Conservation (phyloP, 2,329 filamentous ascomycete genomes). For the Periconia digitata region DNA sequence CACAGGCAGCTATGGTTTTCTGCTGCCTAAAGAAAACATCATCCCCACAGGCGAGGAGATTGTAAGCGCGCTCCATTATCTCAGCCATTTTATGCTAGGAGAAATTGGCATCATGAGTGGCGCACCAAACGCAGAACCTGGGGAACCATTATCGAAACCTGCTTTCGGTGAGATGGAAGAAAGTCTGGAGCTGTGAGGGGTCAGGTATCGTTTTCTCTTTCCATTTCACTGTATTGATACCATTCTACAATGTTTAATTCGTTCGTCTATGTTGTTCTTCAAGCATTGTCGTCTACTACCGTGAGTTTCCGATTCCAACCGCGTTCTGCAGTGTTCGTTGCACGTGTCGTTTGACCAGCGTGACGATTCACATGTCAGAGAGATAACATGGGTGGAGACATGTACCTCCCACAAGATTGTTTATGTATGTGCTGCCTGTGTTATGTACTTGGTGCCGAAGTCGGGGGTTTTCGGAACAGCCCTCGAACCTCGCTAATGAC, state of each 20-base stretch:
- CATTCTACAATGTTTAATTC: conserved; percentile 1
- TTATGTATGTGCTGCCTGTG: too few relatives aligned
- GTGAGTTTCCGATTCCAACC: too few relatives aligned
- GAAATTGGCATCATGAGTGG: conserved; percentile 34
- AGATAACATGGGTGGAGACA: too few relatives aligned
- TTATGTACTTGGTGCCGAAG: too few relatives aligned
- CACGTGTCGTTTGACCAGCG: too few relatives aligned
- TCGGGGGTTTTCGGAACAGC: not conserved
- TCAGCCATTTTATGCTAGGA: conserved; percentile 74
- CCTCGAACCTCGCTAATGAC: not conserved
- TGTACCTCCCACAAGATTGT: too few relatives aligned
- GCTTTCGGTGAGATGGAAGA: not conserved
- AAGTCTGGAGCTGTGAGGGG: conserved; percentile 5
- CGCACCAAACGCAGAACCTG: conserved; percentile 2
- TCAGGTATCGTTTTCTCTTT: not conserved
- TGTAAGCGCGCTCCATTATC: conserved; percentile 78
- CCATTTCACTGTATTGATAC: conserved; percentile 9
- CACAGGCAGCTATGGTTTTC: conserved; percentile 90
- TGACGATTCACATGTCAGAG: too few relatives aligned
- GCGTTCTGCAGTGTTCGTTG: too few relatives aligned
- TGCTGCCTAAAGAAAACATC: conserved; percentile 84
- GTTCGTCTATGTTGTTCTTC: not conserved
- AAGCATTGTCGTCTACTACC: too few relatives aligned
- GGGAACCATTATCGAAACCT: conserved; percentile 1
- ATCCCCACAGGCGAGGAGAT: conserved; percentile 87